Base-by-base conservation (phyloP, 2,329 filamentous ascomycete species). In the Aspergillus proliferans region DNA sequence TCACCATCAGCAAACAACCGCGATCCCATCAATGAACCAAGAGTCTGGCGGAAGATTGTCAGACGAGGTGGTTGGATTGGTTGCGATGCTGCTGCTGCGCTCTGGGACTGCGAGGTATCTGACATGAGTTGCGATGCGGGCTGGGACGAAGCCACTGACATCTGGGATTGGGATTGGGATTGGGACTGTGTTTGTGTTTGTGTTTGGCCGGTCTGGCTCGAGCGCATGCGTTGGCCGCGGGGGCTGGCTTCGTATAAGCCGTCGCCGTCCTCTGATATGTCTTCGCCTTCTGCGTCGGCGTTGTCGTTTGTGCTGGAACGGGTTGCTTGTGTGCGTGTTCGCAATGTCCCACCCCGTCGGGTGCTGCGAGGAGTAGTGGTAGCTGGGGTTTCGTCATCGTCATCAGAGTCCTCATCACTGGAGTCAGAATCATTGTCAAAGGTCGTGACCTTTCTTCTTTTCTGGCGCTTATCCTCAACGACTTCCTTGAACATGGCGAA, bases 401-500 rank as follows among this genome's bases (percentile, higher is more conserved):
- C 58, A 22, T 68, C 66, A 5, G 61, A 63, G 39, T 73, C 73
- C 1, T 69, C 66, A n/a, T 74, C 67, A 40, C 61, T 69, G 14
- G 60, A 62, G 7, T 69, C 71, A 42, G 76, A 80, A 54, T 83
- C 81, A 26, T 82, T 82, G 22, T 85, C 81, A 45, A 79, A 81
- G 19, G 84, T 64, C 63, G 83, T 86, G 59, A 87, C 85, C 69
- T 88, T 85, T 60, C 91, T 82, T 71, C 93, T 86, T 76, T 92
- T 93, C 58, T 84, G 81, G 50, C 90, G 87, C 67, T 90, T 85
- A 55, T 81, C 77, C 57, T 82, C 79, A 3, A 95, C 79, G 0
- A 98, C 85, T 73, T 98, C 93, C 68, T 97, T 97, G 80, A 98
- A 98, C 33, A 98, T 79, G 2, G 93, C 94, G 64, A 96, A 98